phyloP scores from a whole-genome alignment of 140 eudicot species.

The Cichorium intybus region DNA sequence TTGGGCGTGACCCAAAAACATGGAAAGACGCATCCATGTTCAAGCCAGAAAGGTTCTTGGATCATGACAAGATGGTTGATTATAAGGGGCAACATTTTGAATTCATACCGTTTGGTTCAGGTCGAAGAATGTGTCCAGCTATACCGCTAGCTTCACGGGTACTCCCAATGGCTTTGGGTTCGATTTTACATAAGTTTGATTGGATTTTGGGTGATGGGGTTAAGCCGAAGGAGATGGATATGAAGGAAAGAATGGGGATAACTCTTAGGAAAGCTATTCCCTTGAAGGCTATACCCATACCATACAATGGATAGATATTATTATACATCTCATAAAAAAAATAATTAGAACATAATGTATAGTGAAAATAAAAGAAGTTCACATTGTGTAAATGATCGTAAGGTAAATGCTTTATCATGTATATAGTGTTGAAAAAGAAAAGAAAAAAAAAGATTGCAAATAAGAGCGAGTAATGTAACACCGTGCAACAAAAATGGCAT shows the following conservation, averaged over 20 bases:
- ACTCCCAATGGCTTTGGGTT: constrained; percentile 60
- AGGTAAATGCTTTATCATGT: constrained; percentile 4
- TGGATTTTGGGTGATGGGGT: constrained; percentile 53
- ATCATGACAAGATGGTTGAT: constrained; percentile 34
- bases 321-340: not conserved
- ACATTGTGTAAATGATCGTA: not conserved
- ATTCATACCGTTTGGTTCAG: constrained; percentile 72
- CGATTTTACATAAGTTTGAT: constrained; percentile 49
- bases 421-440: not conserved
- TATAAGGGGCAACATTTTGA: constrained; percentile 68
- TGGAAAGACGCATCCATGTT: constrained; percentile 55
- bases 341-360: not conserved
- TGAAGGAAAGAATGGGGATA: constrained; percentile 69
- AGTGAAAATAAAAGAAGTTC: not conserved
- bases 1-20: constrained; percentile 55
- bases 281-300: constrained; percentile 44
- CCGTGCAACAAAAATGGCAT: not conserved
- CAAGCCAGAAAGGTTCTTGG: constrained; percentile 65
- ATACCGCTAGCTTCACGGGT: constrained; percentile 54
- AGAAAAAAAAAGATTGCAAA: not conserved
- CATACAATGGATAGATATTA: not conserved
- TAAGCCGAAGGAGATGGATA: constrained; percentile 38
- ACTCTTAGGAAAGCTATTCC: constrained; percentile 65
- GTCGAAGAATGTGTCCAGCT: constrained; percentile 81
- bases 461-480: not conserved